Percentiles rank a stretch among this genome's conserved stretches.
These are phyloP conservation scores for Beauveria scarabaeidicola DNA, from an alignment of 2,329 filamentous ascomycete genomes.

Conservation along the genomic window DNA sequence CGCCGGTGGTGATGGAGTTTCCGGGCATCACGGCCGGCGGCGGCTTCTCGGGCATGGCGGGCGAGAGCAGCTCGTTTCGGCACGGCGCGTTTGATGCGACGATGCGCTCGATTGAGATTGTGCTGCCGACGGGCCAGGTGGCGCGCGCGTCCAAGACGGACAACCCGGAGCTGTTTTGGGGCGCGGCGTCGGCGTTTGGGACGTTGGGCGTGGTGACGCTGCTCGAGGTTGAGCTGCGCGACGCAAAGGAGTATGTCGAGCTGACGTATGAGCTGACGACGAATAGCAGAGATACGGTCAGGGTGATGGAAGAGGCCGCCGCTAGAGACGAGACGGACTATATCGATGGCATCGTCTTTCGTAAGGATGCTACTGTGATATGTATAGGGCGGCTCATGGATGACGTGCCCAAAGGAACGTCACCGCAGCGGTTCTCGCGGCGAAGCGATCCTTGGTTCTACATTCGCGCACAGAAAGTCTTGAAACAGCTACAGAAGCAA, in stretches of 20 bases:
- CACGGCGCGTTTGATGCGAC: conserved; percentile 58
- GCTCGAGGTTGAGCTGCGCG: conserved; percentile 50
- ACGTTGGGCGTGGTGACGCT: conserved; percentile 59
- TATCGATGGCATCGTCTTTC: conserved; percentile 61
- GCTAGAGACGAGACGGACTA: conserved; percentile 45
- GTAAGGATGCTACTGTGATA: conserved; percentile 44
- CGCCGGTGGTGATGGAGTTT: conserved; percentile 63
- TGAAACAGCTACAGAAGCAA: conserved; percentile 19
- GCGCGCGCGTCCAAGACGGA: conserved; percentile 44
- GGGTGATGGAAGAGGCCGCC: conserved; percentile 37
- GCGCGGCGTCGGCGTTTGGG: conserved; percentile 56
- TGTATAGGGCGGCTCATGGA: conserved; percentile 52
- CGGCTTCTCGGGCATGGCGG: conserved; percentile 57
- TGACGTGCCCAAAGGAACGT: conserved; percentile 26
- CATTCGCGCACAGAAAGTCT: conserved; percentile 48
- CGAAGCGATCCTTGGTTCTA: conserved; percentile 66
- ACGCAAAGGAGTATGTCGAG: conserved; percentile 47
- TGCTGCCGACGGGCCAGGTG: conserved; percentile 52
- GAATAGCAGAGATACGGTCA: conserved; percentile 28
- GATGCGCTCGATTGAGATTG: conserved; percentile 54
- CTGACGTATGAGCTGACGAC: conserved; percentile 44
- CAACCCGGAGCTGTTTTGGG: conserved; percentile 53
- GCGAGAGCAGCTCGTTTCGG: conserved; percentile 60
- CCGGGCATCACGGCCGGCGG: conserved; percentile 64
- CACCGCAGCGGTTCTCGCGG: conserved; percentile 43